Evolutionary conservation across 495 filamentous ascomycete genomes (phyloP).

Genomic region (Daldinia concentrica): DNA sequence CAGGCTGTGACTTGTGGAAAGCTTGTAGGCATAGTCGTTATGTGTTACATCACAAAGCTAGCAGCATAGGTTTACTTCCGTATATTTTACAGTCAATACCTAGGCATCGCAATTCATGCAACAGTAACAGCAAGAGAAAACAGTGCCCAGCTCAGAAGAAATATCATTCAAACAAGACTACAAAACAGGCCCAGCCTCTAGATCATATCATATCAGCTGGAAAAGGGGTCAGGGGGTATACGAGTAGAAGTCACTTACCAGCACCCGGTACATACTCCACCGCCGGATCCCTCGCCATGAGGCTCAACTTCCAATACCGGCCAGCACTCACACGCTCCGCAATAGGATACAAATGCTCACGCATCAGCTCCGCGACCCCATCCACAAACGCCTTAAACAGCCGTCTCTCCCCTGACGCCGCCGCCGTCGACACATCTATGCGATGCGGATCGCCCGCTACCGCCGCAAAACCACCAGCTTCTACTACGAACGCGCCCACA

Average conservation of each 20-base stretch:
- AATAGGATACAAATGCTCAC: constrained; percentile 11
- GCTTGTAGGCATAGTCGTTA: not conserved
- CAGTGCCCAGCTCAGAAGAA: too few relatives aligned
- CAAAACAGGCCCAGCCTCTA: not conserved
- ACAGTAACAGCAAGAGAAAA: too few relatives aligned
- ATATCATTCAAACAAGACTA: not conserved
- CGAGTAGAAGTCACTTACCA: constrained; percentile 13
- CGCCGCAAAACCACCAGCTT: constrained; percentile 26
- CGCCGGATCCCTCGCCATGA: constrained; percentile 37
- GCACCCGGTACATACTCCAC: constrained; percentile 30
- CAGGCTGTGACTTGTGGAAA: not conserved
- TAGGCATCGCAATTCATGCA: too few relatives aligned
- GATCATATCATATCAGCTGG: not conserved
- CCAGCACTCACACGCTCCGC: constrained; percentile 17
- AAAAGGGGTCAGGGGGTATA: not conserved
- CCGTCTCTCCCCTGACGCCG: not conserved
- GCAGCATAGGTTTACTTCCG: not conserved
- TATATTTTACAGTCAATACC: not conserved
- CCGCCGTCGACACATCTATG: not conserved
- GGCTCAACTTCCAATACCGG: constrained; percentile 29
- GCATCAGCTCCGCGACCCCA: not conserved
- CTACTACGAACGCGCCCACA: constrained; percentile 13
- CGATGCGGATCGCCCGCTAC: constrained; percentile 6
- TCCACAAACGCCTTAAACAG: constrained; percentile 8
- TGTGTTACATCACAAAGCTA: not conserved